Conservation (phyloP, 768 basidiomycete species). For the Epithele typhae region DNA sequence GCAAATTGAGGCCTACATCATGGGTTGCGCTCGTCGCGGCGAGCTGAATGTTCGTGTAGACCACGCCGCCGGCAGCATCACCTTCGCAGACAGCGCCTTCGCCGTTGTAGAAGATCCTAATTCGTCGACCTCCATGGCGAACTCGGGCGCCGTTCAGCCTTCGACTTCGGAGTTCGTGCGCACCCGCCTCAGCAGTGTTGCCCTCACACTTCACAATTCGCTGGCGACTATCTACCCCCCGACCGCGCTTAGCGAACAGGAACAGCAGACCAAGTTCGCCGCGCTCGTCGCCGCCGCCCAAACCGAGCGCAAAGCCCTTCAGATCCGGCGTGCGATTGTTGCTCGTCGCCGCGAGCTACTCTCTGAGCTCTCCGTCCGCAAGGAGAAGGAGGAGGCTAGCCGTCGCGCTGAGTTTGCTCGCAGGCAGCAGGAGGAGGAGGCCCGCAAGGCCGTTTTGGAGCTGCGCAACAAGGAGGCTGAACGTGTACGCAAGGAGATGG, state of each 20-base stretch:
- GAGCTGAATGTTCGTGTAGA: constrained; percentile 86
- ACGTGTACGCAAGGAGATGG: constrained; percentile 65
- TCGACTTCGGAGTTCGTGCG: constrained; percentile 68
- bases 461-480: constrained; percentile 61
- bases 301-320: constrained; percentile 72
- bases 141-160: constrained; percentile 55
- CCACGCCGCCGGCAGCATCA: constrained; percentile 80
- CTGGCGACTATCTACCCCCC: constrained; percentile 51
- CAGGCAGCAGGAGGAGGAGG: constrained; percentile 68
- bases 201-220: constrained; percentile 66
- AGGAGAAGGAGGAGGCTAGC: constrained; percentile 85
- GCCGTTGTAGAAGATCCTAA: constrained; percentile 34
- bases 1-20: constrained; percentile 86
- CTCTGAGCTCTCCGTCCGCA: constrained; percentile 76
- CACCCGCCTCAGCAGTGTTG: constrained; percentile 75
- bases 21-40: constrained; percentile 85
- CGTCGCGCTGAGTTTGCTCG: constrained; percentile 65
- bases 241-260: constrained; percentile 43
- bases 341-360: constrained; percentile 82
- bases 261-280: constrained; percentile 54
- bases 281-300: constrained; percentile 61
- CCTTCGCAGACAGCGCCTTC: constrained; percentile 80
- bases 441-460: constrained; percentile 58
- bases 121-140: constrained; percentile 29
- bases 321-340: constrained; percentile 73